Evolutionary conservation across 2,329 filamentous ascomycete species (phyloP), one percentile per base, ranked within the genome.

Genomic region (Fusarium coicis): DNA sequence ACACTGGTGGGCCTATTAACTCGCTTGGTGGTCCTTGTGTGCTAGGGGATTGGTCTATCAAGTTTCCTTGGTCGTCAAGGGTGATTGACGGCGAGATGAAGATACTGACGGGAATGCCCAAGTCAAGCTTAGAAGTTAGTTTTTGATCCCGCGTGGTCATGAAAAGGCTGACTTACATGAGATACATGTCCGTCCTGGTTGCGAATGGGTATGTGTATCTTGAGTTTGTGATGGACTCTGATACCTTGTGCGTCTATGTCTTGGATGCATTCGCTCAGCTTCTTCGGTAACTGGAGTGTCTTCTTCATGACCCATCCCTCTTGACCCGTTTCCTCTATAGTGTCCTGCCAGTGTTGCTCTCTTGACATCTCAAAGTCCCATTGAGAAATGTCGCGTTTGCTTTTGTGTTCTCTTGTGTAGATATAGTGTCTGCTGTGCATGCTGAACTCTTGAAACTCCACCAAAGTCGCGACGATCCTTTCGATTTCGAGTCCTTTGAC

Each of bases 141-240:
- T 14, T n/a, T 18, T 4, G 4, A 11, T 42, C n/a, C n/a, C 4
- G 3, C 21, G 16, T n/a, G 11, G 11, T 4, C 4, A 0, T 2
- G 9, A 12, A 4, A 4, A 4, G 1, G 15, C 3, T 15, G 16
- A 46, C 86, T 80, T 85, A 93, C 91, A 87, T 98, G 95, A 56
- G 95, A 98, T 52, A 95, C 87, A 80, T 98, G 96, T 0, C 95
- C 96, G 80, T 98, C 96, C 1, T 95, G 95, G 74, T 98, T 98
- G 80, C 93, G 92, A 39, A 99, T 88, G 43, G 95, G 94, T 61
- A 98, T 91, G 47, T 93, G 93, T 75, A 98, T 88, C 83, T 95
- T 95, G 72, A 98, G 87, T 83, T 97, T 97, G 82, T 99, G 96
- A 56, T 93, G 88, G 52, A 98, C 89, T 81, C 96, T 97, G 83